phyloP scores from a whole-genome alignment of 176 grass and related monocot genomes.

The Musa beccarii region DNA sequence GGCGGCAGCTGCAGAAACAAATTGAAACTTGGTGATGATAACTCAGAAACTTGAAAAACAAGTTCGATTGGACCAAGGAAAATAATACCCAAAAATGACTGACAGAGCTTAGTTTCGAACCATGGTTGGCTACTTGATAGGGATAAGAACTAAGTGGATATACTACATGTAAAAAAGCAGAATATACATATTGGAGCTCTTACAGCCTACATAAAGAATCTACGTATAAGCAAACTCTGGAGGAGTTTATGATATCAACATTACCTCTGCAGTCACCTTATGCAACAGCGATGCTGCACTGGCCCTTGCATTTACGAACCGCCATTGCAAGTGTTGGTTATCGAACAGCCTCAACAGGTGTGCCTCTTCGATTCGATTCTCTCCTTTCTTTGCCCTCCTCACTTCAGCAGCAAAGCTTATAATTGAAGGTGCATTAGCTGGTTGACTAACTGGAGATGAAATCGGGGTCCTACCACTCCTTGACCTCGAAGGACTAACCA shows the following conservation, averaged over 20 bases:
- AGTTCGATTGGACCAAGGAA: too few species aligned
- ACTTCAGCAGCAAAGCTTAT: conserved; percentile 91
- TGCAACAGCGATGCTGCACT: conserved; percentile 44
- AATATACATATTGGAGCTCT: not conserved
- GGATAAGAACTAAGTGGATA: too few species aligned
- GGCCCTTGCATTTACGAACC: conserved; percentile 69
- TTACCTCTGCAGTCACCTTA: conserved; percentile 77
- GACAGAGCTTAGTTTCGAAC: too few species aligned
- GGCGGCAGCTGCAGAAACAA: too few species aligned
- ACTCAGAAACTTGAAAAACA: too few species aligned
- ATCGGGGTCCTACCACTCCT: conserved; percentile 27
- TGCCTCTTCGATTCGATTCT: conserved; percentile 87
- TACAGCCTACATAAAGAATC: not conserved
- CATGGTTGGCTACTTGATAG: too few species aligned
- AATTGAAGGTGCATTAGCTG: conserved; percentile 78
- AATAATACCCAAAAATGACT: too few species aligned
- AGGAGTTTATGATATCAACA: not conserved
- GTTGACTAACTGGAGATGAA: conserved; percentile 23
- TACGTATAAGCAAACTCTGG: not conserved
- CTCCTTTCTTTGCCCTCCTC: conserved; percentile 89
- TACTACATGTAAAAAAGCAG: too few species aligned
- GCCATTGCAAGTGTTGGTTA: conserved; percentile 86
- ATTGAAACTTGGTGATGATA: too few species aligned
- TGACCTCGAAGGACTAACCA: conserved; percentile 42
- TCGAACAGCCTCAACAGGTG: conserved; percentile 77